Evolutionary conservation across 805 yeast genomes (phyloP).

Genomic region (Cyberlindnera lachancei): DNA sequence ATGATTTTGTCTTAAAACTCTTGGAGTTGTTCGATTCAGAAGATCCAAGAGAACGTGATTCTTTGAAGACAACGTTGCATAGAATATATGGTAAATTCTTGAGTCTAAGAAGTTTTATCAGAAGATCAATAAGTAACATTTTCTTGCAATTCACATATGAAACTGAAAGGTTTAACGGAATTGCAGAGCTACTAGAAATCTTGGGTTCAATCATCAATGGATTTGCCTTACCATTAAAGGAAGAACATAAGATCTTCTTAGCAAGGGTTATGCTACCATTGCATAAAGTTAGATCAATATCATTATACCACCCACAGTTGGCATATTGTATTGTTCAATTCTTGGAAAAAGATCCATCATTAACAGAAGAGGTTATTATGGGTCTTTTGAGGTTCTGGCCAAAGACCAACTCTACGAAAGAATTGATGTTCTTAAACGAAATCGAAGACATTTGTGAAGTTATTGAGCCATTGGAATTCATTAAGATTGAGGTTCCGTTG

Average conservation of each 20-base stretch:
- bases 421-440: conserved; percentile 92
- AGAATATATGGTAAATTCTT: conserved; percentile 93
- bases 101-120: conserved; percentile 79
- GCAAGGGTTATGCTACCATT: conserved; percentile 82
- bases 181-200: conserved; percentile 90
- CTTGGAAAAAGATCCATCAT: conserved; percentile 83
- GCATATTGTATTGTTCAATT: conserved; percentile 97
- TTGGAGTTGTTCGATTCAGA: conserved; percentile 92
- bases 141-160: conserved; percentile 91
- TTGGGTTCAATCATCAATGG: conserved; percentile 96
- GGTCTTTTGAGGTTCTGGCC: conserved; percentile 96
- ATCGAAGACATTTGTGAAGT: conserved; percentile 95
- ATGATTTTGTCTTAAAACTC: conserved; percentile 70
- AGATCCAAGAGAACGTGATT: conserved; percentile 94
- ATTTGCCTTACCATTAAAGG: conserved; percentile 93
- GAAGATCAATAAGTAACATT: conserved; percentile 87
- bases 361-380: conserved; percentile 95
- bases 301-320: conserved; percentile 91
- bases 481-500: conserved; percentile 84
- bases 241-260: conserved; percentile 89
- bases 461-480: conserved; percentile 88
- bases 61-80: conserved; percentile 89
- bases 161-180: conserved; percentile 92
- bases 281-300: conserved; percentile 84
- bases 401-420: conserved; percentile 88